Conservation (phyloP, 345 rosid genomes). For the Syzygium oleosum region DNA sequence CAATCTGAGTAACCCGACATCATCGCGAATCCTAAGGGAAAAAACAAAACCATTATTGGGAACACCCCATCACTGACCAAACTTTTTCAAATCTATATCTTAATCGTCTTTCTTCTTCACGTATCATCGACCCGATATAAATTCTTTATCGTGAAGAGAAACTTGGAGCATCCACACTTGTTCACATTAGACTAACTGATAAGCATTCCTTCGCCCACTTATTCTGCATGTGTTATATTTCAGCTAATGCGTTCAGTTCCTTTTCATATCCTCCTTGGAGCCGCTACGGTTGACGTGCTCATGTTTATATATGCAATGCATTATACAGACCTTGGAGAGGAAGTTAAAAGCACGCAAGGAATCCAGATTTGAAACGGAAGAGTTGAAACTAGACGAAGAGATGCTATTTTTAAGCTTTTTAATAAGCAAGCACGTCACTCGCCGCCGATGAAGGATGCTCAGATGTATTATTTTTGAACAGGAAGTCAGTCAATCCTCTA, state of each 20-base stretch:
- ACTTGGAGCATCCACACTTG: neutral
- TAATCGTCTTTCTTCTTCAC: neutral
- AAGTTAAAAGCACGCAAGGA: neutral
- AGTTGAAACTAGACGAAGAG: neutral
- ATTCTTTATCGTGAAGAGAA: neutral
- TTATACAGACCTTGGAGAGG: neutral
- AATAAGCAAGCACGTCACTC: neutral
- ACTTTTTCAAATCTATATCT: neutral
- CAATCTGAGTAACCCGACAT: no score
- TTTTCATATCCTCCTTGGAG: neutral
- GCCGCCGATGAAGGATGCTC: neutral
- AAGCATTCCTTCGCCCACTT: neutral
- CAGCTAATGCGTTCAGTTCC: neutral
- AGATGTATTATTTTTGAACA: neutral
- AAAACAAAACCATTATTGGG: no score
- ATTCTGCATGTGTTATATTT: neutral
- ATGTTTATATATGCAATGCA: neutral
- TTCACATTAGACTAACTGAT: neutral
- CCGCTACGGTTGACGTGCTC: neutral
- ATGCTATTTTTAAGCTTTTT: neutral
- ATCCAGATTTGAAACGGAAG: neutral
- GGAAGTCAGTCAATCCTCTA: neutral
- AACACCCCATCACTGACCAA: no score
- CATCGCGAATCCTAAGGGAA: no score
- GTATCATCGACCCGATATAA: neutral